A percentile compares a stretch with the other conserved stretches of the same genome.
Conservation (phyloP, 2,329 filamentous ascomycete genomes). For the Metarhizium rileyi region DNA sequence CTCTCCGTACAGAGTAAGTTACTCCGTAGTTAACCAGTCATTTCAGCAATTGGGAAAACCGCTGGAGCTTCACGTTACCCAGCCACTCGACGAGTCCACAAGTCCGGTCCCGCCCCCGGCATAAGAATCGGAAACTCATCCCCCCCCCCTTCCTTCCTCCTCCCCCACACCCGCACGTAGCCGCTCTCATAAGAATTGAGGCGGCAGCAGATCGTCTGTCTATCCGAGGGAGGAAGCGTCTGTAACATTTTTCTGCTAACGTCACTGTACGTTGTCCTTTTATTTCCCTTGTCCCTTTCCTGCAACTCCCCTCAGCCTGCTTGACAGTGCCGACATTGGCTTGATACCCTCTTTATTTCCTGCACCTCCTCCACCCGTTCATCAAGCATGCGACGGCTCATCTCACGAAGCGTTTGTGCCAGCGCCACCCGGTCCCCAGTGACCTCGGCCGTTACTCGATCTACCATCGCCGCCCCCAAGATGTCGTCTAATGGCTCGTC, state of each 20-base stretch:
- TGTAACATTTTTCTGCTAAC: not conserved
- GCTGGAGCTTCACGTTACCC: too few relatives aligned
- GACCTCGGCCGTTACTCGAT: slow-evolving; percentile 15
- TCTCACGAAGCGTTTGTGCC: slow-evolving; percentile 29
- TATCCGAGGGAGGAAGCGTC: not conserved
- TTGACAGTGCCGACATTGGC: not conserved
- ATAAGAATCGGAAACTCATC: not conserved
- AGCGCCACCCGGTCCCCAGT: slow-evolving; percentile 24
- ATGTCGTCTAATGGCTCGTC: slow-evolving; percentile 23
- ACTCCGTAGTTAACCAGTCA: too few relatives aligned
- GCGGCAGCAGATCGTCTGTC: not conserved
- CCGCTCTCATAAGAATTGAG: slow-evolving; percentile 4
- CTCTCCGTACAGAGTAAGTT: too few relatives aligned
- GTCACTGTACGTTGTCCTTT: not conserved
- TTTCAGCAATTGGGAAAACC: too few relatives aligned
- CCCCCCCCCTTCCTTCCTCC: too few relatives aligned
- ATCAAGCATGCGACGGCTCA: slow-evolving; percentile 35
- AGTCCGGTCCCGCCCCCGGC: not conserved
- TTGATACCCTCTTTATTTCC: not conserved
- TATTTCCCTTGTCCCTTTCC: not conserved
- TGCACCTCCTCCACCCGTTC: slow-evolving; percentile 1
- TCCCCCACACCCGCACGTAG: slow-evolving; percentile 6
- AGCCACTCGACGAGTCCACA: too few relatives aligned
- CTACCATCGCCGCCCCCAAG: slow-evolving; percentile 20
- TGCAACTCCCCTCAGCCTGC: slow-evolving; percentile 1